Base-by-base conservation (phyloP, 345 rosid species). In the Draba incana region DNA sequence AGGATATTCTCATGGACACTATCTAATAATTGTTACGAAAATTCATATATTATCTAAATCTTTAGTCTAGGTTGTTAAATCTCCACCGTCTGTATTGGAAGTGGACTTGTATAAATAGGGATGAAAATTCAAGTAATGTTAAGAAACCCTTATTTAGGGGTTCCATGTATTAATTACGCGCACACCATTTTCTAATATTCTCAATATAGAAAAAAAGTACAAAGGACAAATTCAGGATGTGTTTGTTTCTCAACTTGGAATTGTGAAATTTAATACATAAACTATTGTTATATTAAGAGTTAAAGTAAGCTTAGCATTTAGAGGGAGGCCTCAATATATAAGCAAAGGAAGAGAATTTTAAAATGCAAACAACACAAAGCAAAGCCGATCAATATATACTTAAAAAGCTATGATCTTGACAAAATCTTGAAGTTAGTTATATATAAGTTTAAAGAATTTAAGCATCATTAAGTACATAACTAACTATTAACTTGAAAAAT, bases 281-380 rank as follows among this genome's bases (percentile, higher is more conserved):
- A 39, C 39, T 4, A 28, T 8, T 3, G 6, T 16, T 2, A 28
- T 5, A 31, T 16, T 2, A 28, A 57, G 64, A 68, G 2, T n/a
- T 8, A 42, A 20, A 28, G 49, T 25, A 38, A 64, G 65, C 27
- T 41, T 39, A 13, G 10, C 35, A 33, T 35, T 41, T 71, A 63
- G 35, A 62, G 69, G 69, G 50, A 63, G 69, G 63, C 57, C 63
- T 63, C 48, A 12, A 55, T 38, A 20, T 20, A 20, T 20, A 14
- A 53, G 30, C 13, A 45, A 23, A 24, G 2, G 2, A 30, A 43
- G 62, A 23, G 24, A 31, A 2, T 42, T 71, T 38, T 35, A 24
- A 63, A 33, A 52, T 47, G 59, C 39, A 14, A 55, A 42, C 4
- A 42, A 15, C 25, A 15, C 33, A 31, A 15, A 9, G 13, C 3